phyloP scores from a whole-genome alignment of 768 basidiomycete genomes.

The Pulveroboletus sp. region DNA sequence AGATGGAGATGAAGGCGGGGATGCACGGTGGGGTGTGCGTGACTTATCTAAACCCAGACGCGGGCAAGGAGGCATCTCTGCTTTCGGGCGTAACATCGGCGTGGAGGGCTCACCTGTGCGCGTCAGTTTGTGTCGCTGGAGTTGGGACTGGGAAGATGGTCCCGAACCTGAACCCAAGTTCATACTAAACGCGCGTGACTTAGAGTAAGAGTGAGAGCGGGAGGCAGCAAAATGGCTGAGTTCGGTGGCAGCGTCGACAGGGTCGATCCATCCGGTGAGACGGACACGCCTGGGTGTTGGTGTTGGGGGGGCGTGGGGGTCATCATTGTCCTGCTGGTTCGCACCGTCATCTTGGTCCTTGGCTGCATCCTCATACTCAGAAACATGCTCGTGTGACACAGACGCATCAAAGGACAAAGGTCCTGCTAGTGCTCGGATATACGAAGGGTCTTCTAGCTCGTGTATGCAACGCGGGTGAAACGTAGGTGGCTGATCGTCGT shows the following conservation, averaged over 20 bases:
- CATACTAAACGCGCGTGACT: background rate
- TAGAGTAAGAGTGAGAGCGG: slow-evolving; percentile 4
- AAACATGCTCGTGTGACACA: background rate
- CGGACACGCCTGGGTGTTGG: slow-evolving; percentile 36
- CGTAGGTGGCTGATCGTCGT: slow-evolving; percentile 23
- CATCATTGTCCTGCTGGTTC: slow-evolving; percentile 11
- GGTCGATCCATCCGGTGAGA: slow-evolving; percentile 49
- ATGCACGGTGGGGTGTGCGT: background rate
- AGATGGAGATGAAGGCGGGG: background rate
- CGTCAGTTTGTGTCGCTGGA: background rate
- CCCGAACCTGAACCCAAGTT: background rate
- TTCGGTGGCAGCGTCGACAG: slow-evolving; percentile 50
- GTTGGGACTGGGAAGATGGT: background rate
- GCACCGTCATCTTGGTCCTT: background rate
- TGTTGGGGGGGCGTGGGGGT: slow-evolving; percentile 15
- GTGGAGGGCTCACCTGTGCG: background rate
- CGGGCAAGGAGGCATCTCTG: background rate
- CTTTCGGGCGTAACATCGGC: background rate
- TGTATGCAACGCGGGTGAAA: slow-evolving; percentile 48
- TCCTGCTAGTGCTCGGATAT: slow-evolving; percentile 15
- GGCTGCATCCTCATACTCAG: background rate
- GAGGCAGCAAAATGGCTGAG: slow-evolving; percentile 45
- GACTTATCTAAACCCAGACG: background rate
- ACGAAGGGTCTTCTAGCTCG: slow-evolving; percentile 41
- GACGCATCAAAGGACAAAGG: slow-evolving; percentile 2